Percentiles rank a stretch among this genome's conserved stretches.
These are phyloP conservation scores for Solanum bukasovii DNA, from an alignment of 257 asterid species.

Conservation along the genomic window DNA sequence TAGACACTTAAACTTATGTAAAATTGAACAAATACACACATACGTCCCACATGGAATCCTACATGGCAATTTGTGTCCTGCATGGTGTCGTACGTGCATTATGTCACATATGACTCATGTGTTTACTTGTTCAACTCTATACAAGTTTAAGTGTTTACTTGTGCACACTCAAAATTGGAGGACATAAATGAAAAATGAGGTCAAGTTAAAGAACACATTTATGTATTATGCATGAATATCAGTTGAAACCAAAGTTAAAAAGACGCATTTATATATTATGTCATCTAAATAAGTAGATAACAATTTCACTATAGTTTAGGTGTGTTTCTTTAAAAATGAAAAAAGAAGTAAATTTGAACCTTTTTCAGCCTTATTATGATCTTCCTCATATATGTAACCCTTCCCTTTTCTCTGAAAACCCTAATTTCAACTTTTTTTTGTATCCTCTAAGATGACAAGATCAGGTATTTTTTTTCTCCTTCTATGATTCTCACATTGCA, in stretches of 20 bases:
- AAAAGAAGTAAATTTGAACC: not conserved
- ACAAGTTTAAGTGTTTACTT: no score
- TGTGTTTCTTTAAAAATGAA: not conserved
- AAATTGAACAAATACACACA: no score
- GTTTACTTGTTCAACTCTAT: no score
- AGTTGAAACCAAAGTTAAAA: not conserved
- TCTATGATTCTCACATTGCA: not conserved
- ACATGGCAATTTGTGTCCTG: not conserved
- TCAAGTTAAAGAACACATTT: no score
- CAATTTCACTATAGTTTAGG: not conserved
- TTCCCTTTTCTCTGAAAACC: not conserved
- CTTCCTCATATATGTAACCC: not conserved
- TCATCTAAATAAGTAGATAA: not conserved
- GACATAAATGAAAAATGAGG: fast-evolving
- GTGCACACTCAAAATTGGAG: no score
- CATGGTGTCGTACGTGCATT: not conserved
- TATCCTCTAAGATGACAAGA: not conserved
- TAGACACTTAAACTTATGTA: not conserved
- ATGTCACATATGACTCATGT: not conserved
- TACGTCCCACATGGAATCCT: not conserved
- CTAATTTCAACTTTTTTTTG: not conserved
- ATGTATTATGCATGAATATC: not conserved
- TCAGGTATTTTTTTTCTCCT: not conserved
- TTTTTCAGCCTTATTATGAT: not conserved
- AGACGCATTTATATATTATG: fast-evolving